Percentiles rank a stretch among this genome's conserved stretches.
phyloP scores from a whole-genome alignment of 2,329 filamentous ascomycete genomes.

The Beauveria pseudobassiana region DNA sequence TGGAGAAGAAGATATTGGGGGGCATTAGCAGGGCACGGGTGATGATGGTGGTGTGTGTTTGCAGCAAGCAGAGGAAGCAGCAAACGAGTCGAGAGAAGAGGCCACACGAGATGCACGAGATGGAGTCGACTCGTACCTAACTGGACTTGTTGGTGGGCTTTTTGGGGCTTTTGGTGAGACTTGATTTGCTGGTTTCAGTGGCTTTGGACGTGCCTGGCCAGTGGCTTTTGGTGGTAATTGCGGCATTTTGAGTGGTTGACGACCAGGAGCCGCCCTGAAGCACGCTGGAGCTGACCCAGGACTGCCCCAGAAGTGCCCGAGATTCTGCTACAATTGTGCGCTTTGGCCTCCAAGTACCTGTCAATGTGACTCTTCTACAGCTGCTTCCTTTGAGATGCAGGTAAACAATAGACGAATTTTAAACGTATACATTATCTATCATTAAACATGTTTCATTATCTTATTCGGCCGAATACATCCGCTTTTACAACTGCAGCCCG shows the following conservation, averaged over 20 bases:
- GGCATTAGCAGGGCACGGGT: no score
- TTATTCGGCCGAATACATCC: background rate
- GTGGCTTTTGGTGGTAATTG: conserved; percentile 3
- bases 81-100: background rate
- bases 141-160: background rate
- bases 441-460: no score
- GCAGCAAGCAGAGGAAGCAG: background rate
- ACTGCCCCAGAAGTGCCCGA: no score
- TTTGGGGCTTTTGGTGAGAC: background rate
- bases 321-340: background rate
- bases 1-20: no score
- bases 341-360: background rate
- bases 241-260: background rate
- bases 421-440: no score
- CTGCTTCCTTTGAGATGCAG: no score
- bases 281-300: no score
- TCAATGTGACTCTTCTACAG: no score
- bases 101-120: background rate
- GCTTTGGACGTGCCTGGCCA: background rate
- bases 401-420: no score
- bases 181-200: background rate
- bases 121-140: background rate
- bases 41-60: background rate
- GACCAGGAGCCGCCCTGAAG: background rate
- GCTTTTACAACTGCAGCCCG: background rate